phyloP scores from a whole-genome alignment of 257 asterid genomes.

The Solanum clarkiae region DNA sequence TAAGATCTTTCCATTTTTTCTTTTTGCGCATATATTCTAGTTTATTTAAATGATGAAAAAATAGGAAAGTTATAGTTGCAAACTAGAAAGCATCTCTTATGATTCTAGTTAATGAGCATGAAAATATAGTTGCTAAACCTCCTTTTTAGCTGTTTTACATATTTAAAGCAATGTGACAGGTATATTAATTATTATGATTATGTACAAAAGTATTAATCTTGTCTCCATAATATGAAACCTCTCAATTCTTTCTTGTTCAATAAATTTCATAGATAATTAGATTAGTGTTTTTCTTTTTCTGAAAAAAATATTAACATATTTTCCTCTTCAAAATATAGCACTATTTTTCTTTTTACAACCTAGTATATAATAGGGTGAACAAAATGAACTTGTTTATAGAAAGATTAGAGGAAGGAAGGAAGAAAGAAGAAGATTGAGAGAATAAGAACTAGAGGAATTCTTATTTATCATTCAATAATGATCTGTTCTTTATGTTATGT shows the following conservation, averaged over 20 bases:
- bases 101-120: background rate
- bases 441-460: too few relatives aligned
- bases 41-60: background rate
- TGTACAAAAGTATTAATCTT: background rate
- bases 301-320: background rate
- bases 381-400: too few relatives aligned
- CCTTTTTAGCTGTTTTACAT: background rate
- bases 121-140: background rate
- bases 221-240: background rate
- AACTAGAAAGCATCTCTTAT: background rate
- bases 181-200: background rate
- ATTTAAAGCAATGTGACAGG: background rate
- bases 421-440: too few relatives aligned
- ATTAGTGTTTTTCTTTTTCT: background rate
- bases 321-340: background rate
- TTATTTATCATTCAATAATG: too few relatives aligned
- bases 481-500: too few relatives aligned
- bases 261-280: background rate
- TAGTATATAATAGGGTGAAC: background rate
- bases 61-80: background rate
- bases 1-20: background rate
- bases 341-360: background rate
- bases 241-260: fast-evolving
- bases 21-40: background rate
- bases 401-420: too few relatives aligned